Conservation (phyloP, 2,329 filamentous ascomycete species). For the Fusarium mexicanum region DNA sequence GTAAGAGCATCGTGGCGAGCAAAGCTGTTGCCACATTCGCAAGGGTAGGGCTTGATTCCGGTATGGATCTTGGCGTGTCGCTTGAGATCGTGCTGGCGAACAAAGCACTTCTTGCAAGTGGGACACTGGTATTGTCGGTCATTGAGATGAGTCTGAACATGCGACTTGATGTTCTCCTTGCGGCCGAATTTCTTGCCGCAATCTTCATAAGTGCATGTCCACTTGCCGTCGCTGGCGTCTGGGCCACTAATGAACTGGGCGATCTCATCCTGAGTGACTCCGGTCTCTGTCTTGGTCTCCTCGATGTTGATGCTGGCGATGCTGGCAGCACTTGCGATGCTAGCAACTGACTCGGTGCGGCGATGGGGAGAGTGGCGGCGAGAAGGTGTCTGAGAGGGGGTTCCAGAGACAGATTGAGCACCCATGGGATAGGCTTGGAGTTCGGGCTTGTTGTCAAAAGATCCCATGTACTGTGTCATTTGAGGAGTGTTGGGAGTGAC, state of each 20-base stretch:
- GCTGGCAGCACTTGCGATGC: conserved; percentile 66
- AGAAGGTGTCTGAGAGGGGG: conserved; percentile 30
- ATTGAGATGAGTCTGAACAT: conserved; percentile 97
- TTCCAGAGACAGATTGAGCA: conserved; percentile 31
- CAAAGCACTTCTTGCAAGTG: conserved; percentile 93
- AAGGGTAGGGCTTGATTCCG: conserved; percentile 93
- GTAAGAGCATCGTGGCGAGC: conserved; percentile 95
- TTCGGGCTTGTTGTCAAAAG: conserved; percentile 57
- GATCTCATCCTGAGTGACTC: conserved; percentile 87
- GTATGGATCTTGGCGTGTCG: conserved; percentile 98
- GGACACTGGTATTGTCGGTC: conserved; percentile 96
- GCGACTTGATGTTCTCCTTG: conserved; percentile 98
- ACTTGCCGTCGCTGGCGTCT: conserved; percentile 78
- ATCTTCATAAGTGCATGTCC: conserved; percentile 78
- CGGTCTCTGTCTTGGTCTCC: conserved; percentile 77
- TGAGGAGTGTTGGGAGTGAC: conserved; percentile 63
- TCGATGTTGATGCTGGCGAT: conserved; percentile 72
- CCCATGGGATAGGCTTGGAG: conserved; percentile 46
- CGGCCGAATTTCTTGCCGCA: conserved; percentile 94
- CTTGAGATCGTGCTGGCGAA: conserved; percentile 96
- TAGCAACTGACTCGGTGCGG: conserved; percentile 68
- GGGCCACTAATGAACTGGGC: conserved; percentile 77
- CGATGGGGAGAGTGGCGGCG: conserved; percentile 54
- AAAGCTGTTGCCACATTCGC: conserved; percentile 93
- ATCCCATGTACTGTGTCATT: conserved; percentile 53